These are phyloP conservation scores for Roridomyces roridus DNA, from an alignment of 768 basidiomycete genomes.

Conservation along the genomic window DNA sequence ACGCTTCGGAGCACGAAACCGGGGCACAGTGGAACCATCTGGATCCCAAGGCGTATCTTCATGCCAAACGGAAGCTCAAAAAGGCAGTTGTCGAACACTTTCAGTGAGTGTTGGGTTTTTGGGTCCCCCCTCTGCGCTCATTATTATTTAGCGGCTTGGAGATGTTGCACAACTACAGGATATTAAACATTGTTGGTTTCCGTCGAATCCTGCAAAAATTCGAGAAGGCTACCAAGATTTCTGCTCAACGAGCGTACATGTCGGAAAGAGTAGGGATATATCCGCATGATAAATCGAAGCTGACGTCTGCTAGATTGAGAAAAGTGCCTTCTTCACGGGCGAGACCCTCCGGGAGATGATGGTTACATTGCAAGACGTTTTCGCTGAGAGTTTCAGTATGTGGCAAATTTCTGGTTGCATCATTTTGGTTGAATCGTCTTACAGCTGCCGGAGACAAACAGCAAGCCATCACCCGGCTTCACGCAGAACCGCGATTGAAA, in stretches of 20 bases:
- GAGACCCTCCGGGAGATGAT: conserved; percentile 69
- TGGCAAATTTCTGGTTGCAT: neutral
- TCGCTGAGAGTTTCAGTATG: conserved; percentile 76
- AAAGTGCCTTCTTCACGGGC: conserved; percentile 70
- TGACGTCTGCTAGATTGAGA: conserved; percentile 59
- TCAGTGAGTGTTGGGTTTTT: conserved; percentile 56
- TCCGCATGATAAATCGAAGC: neutral
- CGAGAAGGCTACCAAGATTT: conserved; percentile 79
- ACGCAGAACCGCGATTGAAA: conserved; percentile 54
- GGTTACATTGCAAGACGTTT: conserved; percentile 77
- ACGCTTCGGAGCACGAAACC: neutral
- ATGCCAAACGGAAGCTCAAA: conserved; percentile 84
- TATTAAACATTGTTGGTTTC: conserved; percentile 90
- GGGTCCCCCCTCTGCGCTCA: neutral
- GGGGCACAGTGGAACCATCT: conserved; percentile 15
- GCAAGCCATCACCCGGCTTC: conserved; percentile 71
- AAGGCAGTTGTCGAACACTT: conserved; percentile 87
- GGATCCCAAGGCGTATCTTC: conserved; percentile 80
- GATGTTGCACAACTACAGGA: conserved; percentile 88
- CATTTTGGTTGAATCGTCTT: neutral
- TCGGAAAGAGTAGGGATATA: conserved; percentile 63
- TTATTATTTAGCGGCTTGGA: conserved; percentile 69
- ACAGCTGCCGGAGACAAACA: conserved; percentile 74
- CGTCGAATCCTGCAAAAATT: conserved; percentile 86
- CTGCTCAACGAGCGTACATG: conserved; percentile 80